Base-by-base conservation (phyloP, 1,284 basidiomycete genomes). In the Mycena citricolor region DNA sequence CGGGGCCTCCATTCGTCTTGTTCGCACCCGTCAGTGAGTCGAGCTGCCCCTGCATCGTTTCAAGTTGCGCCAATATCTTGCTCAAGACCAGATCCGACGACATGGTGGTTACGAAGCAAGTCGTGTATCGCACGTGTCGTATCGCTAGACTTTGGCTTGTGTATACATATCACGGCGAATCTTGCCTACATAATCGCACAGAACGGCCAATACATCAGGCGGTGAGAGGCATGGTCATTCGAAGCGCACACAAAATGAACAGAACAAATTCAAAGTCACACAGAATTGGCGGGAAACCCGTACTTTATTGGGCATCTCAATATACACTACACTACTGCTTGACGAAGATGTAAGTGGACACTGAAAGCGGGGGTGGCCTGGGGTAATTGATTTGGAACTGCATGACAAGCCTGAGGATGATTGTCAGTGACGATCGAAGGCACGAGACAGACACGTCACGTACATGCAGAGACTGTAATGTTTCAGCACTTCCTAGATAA, bases 61-160 rank as follows among this genome's bases (percentile, higher is more conserved):
- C 71, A 43, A 90, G 76, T 63, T 84, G 82, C 8, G 68, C 66
- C 16, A 89, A 71, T 45, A 90, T 89, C 62, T 88, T 83, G 1
- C 76, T 74, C 45, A 90, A 70, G n/a, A 82, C 59, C 8, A 79
- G 76, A 48, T 86, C 82, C 36, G 79, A 71, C 12, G 75, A 60
- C 76, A 78, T 78, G 53, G 55, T 58, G 53, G 54, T 29, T n/a
- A 31, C 39, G 25, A 19, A 17, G 42, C 29, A 23, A 32, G 21
- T 33, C 39, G 45, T 37, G 32, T 19, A 24, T 39, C 14, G 25
- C 20, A 25, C 6, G 13, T n/a, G n/a, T 24, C 36, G 29, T n/a
- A 11, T 12, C 10, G 16, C 13, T 38, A 22, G 14, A 22, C 20
- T 26, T 12, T 38, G 25, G 20, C 19, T 14, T 25, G 24, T 14